These are phyloP conservation scores for Apiotrichum montevideense DNA, from an alignment of 1,284 basidiomycete genomes.

Conservation along the genomic window DNA sequence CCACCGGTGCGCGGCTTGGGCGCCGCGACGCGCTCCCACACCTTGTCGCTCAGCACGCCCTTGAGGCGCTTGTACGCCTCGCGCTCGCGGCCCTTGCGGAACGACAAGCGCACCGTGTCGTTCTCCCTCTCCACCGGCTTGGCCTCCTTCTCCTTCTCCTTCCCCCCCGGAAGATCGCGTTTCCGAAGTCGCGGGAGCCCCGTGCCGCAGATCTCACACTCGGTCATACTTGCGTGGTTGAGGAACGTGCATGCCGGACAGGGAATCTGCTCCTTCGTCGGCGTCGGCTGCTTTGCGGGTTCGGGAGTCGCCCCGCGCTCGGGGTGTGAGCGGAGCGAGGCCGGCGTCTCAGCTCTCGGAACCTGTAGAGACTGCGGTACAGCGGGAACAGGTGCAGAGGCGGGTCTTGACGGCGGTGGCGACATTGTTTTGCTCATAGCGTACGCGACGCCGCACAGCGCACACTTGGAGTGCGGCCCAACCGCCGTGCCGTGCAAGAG, in stretches of 20 bases:
- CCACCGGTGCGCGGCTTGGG: not conserved
- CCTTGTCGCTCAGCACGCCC: constrained; percentile 65
- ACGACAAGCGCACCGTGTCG: constrained; percentile 63
- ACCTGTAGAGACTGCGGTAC: not conserved
- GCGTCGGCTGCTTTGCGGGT: too few relatives aligned
- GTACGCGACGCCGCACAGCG: constrained; percentile 56
- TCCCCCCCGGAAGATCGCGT: not conserved
- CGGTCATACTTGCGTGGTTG: constrained; percentile 67
- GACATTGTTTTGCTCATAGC: constrained; percentile 8
- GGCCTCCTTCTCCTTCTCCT: not conserved
- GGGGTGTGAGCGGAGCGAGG: too few relatives aligned
- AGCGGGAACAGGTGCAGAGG: not conserved
- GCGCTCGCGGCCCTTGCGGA: constrained; percentile 84
- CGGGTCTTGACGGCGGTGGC: constrained; percentile 2
- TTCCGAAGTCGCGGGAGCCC: constrained; percentile 47
- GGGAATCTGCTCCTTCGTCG: constrained; percentile 45
- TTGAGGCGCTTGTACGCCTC: constrained; percentile 74
- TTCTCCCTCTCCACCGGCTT: constrained; percentile 36
- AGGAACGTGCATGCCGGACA: constrained; percentile 89
- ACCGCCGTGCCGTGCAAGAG: constrained; percentile 37
- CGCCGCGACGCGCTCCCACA: constrained; percentile 56
- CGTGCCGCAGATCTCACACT: constrained; percentile 85
- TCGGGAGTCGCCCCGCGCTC: too few relatives aligned
- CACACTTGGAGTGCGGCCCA: constrained; percentile 60
- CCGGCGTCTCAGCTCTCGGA: too few relatives aligned